Conservation (phyloP, 257 asterid genomes). For the Solanum chmielewskii region DNA sequence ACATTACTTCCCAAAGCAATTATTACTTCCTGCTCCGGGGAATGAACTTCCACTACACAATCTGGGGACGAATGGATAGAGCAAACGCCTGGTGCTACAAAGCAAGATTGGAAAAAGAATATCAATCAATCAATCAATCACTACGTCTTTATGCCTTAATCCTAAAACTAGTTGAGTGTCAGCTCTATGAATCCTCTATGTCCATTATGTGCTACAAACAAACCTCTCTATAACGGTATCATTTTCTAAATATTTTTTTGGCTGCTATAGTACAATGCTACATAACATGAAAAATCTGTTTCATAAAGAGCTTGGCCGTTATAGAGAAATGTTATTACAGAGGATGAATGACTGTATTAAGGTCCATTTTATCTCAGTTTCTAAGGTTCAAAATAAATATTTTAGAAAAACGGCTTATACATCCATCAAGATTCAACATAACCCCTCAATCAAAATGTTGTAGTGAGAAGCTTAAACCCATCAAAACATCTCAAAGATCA, state of each 20-base stretch:
- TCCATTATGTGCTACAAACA: neutral
- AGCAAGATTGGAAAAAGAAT: neutral
- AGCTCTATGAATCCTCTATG: neutral
- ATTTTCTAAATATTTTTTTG: neutral
- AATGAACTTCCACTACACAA: slow-evolving; percentile 46
- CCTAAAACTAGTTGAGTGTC: neutral
- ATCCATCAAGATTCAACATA: neutral
- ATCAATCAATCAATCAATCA: neutral
- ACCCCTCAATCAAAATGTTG: neutral
- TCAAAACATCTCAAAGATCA: neutral
- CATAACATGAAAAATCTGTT: neutral
- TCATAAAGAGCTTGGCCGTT: neutral
- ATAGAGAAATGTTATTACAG: neutral
- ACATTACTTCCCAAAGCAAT: slow-evolving; percentile 94
- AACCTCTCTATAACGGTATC: neutral
- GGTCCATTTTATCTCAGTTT: neutral
- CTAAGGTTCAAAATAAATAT: neutral
- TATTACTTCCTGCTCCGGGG: slow-evolving; percentile 70
- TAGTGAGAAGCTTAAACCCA: neutral
- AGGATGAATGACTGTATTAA: neutral
- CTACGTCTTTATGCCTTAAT: neutral
- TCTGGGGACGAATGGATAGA: slow-evolving; percentile 33
- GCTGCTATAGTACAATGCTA: neutral
- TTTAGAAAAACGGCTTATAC: neutral
- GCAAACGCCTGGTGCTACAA: slow-evolving; percentile 22